A percentile compares a stretch with the other conserved stretches of the same genome.
Evolutionary conservation across 2,329 filamentous ascomycete genomes (phyloP).

Genomic region (Aureobasidium sp.): DNA sequence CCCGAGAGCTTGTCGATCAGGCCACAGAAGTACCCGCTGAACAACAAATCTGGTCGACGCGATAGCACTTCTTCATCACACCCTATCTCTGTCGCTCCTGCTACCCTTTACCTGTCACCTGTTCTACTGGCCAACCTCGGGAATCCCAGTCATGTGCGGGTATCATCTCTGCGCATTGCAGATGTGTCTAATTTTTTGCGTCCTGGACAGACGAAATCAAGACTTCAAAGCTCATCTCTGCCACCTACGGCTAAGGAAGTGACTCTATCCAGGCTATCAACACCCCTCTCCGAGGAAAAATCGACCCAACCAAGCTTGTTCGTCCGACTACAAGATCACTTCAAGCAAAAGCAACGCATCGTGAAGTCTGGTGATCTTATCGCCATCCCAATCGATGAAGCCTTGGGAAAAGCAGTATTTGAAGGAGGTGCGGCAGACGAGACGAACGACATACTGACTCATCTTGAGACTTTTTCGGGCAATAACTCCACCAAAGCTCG

Average conservation of each 20-base stretch:
- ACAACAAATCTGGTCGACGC: conserved; percentile 39
- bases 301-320: conserved; percentile 79
- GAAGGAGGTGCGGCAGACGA: conserved; percentile 64
- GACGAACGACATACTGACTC: conserved; percentile 37
- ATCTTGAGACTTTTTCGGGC: not conserved
- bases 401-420: conserved; percentile 71
- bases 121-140: conserved; percentile 80
- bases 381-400: conserved; percentile 79
- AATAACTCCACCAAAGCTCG: conserved; percentile 30
- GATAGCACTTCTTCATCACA: conserved; percentile 46
- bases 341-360: conserved; percentile 71
- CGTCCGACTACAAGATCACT: conserved; percentile 77
- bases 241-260: conserved; percentile 66
- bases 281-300: conserved; percentile 77
- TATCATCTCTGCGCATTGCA: conserved; percentile 51
- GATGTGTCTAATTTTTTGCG: conserved; percentile 39
- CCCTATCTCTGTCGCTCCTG: conserved; percentile 44
- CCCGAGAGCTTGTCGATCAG: conserved; percentile 60
- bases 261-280: conserved; percentile 78
- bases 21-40: conserved; percentile 43
- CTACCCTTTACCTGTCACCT: conserved; percentile 69
- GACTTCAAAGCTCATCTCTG: conserved; percentile 30
- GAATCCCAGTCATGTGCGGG: conserved; percentile 65
- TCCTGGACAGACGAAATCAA: conserved; percentile 15
- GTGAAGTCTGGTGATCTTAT: conserved; percentile 82